A percentile compares a stretch with the other conserved stretches of the same genome.
phyloP scores from a whole-genome alignment of 1,284 basidiomycete species.

The Stereum hirsutum region DNA sequence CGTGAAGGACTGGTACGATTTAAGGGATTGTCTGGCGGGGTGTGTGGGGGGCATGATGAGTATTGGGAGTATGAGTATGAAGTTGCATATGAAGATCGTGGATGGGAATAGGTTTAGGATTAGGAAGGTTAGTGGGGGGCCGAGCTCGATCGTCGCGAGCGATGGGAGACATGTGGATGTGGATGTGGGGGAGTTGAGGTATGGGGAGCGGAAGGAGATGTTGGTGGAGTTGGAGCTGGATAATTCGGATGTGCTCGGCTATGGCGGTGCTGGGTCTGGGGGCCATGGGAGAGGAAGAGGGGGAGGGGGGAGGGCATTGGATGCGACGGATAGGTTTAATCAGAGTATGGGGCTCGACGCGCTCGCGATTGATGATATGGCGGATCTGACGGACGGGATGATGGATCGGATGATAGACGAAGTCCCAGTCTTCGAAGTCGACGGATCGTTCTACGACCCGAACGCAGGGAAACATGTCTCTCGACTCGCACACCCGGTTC shows the following conservation, averaged over 20 bases:
- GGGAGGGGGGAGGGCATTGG: conserved; percentile 30
- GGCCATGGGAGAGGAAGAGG: conserved; percentile 14
- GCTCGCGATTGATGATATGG: conserved; percentile 57
- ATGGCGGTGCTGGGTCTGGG: conserved; percentile 3
- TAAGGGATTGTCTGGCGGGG: conserved; percentile 82
- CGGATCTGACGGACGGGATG: conserved; percentile 74
- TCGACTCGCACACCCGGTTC: conserved; percentile 78
- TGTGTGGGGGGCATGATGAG: conserved; percentile 93
- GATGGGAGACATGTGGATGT: conserved; percentile 92
- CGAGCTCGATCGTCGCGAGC: conserved; percentile 72
- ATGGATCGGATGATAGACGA: conserved; percentile 91
- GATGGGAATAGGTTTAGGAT: conserved; percentile 81
- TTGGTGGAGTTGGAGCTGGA: conserved; percentile 89
- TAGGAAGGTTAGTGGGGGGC: conserved; percentile 83
- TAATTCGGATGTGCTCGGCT: conserved; percentile 46
- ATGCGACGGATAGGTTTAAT: conserved; percentile 75
- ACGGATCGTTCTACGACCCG: conserved; percentile 89
- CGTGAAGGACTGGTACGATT: conserved; percentile 92
- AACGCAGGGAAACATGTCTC: conserved; percentile 72
- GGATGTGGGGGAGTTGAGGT: conserved; percentile 87
- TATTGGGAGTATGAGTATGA: conserved; percentile 83
- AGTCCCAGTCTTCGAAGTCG: conserved; percentile 85
- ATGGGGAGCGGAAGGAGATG: conserved; percentile 91
- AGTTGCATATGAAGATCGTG: conserved; percentile 85
- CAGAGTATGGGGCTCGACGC: conserved; percentile 74